phyloP scores from a whole-genome alignment of 1,284 basidiomycete genomes.

The Macrocystidia cucumis region DNA sequence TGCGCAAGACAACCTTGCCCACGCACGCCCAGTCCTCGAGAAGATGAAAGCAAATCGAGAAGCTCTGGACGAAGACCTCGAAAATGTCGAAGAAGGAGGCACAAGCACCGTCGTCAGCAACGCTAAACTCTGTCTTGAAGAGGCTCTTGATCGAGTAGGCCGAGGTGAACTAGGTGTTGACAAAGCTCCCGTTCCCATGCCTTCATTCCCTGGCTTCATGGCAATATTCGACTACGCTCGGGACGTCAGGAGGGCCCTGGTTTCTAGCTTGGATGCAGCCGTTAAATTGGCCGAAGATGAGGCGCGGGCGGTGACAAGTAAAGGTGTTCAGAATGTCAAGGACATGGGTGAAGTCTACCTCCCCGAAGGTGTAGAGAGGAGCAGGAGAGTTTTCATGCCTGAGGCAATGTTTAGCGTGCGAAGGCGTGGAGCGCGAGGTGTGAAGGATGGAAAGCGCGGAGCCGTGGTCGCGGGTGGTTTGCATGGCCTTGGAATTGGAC shows the following conservation, averaged over 20 bases:
- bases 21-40: conserved; percentile 79
- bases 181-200: conserved; percentile 45
- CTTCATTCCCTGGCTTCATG: conserved; percentile 83
- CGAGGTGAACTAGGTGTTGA: conserved; percentile 66
- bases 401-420: conserved; percentile 88
- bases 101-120: conserved; percentile 45
- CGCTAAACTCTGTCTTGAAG: conserved; percentile 57
- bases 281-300: conserved; percentile 82
- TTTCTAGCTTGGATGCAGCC: conserved; percentile 77
- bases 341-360: conserved; percentile 75
- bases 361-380: conserved; percentile 76
- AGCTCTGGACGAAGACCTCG: conserved; percentile 72
- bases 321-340: conserved; percentile 65
- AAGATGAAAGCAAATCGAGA: conserved; percentile 76
- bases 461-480: conserved; percentile 66
- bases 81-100: conserved; percentile 75
- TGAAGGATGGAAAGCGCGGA: conserved; percentile 32
- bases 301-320: conserved; percentile 64
- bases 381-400: conserved; percentile 84
- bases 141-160: conserved; percentile 74
- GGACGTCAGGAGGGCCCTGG: conserved; percentile 77
- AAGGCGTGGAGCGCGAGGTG: conserved; percentile 39
- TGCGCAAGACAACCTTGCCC: conserved; percentile 66
- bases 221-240: conserved; percentile 86
- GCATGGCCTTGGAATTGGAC: conserved; percentile 69